phyloP scores from a whole-genome alignment of 352 stramenopile species.

The Blastocystis sp. region DNA sequence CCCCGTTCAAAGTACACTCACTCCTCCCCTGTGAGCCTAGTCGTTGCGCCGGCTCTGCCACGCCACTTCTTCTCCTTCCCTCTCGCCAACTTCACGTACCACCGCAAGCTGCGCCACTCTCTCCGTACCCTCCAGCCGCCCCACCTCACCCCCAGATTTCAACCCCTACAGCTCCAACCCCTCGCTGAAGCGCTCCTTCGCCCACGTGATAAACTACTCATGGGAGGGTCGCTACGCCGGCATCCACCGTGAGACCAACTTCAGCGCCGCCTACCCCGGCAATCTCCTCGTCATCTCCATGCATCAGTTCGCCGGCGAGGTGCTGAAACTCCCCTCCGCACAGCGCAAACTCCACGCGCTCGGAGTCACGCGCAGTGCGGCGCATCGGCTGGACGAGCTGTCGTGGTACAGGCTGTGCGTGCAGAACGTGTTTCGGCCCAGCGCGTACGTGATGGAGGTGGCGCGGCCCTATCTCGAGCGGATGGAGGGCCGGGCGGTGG shows the following conservation, averaged over 20 bases:
- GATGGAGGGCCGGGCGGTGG: conserved; percentile 14
- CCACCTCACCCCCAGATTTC: neutral
- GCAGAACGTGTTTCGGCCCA: conserved; percentile 36
- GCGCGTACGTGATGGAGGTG: neutral
- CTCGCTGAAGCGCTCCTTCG: neutral
- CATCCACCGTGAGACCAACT: conserved; percentile 19
- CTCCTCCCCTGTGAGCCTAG: neutral
- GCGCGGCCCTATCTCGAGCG: neutral
- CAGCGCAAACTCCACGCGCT: conserved; percentile 13
- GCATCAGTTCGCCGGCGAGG: conserved; percentile 15
- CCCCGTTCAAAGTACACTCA: neutral
- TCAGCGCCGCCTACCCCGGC: neutral
- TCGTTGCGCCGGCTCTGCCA: conserved; percentile 28
- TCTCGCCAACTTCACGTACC: conserved; percentile 35
- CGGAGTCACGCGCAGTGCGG: neutral
- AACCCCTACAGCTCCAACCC: neutral
- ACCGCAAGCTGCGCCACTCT: neutral
- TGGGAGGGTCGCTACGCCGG: neutral
- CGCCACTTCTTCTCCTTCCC: conserved; percentile 31
- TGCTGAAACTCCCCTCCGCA: conserved; percentile 16
- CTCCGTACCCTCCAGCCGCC: neutral
- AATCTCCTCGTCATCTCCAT: conserved; percentile 19
- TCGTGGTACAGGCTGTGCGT: conserved; percentile 50
- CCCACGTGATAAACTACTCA: conserved; percentile 45
- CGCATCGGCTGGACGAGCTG: neutral